Evolutionary conservation across 2,329 filamentous ascomycete species (phyloP), one percentile per base, ranked within the genome.

Genomic region (Trichoderma koningii): DNA sequence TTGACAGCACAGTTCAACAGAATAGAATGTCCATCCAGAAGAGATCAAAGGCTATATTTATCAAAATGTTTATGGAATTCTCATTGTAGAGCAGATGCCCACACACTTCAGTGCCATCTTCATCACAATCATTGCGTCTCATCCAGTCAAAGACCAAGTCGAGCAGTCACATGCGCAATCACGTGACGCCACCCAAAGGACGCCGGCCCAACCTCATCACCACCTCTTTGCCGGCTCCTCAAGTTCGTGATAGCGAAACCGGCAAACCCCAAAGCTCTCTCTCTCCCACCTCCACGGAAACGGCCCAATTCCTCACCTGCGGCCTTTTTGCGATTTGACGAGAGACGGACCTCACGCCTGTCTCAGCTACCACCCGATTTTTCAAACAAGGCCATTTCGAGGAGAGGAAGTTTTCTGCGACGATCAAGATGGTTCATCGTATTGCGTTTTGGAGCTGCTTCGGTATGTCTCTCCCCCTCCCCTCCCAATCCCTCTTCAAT

Each of bases 401-500:
- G 34, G 34, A 14, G 34, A 38, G 34, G 12, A 38, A 38, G 34
- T 38, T 38, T 38, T 38, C 12, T 14, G 34, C 30, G 30, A 34
- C 4, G 3, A 14, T 71, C 76, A 82, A 71, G 71, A 87, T 87
- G 85, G 84, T 87, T 69, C 79, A 81, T 79, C 83, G 86, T 76
- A 83, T 93, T 77, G 81, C 92, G 77, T 93, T 94, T 84, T 94
- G 91, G 91, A 84, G 86, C 80, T 90, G 90, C 83, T 96, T 97
- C 87, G 94, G 94, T 97, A 87, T 75, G 85, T 82, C 53, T 71
- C 34, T 47, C 26, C 41, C 57, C 42, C 52, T 42, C 14, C 34
- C 60, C 19, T 14, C 19, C 15, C 14, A 28, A 50, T 44, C 3
- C 5, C 42, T 44, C 42, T 19, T 17, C 9, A 28, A n/a, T 15